These are phyloP conservation scores for Bretschneidera sinensis DNA, from an alignment of 345 rosid genomes.

Conservation along the genomic window DNA sequence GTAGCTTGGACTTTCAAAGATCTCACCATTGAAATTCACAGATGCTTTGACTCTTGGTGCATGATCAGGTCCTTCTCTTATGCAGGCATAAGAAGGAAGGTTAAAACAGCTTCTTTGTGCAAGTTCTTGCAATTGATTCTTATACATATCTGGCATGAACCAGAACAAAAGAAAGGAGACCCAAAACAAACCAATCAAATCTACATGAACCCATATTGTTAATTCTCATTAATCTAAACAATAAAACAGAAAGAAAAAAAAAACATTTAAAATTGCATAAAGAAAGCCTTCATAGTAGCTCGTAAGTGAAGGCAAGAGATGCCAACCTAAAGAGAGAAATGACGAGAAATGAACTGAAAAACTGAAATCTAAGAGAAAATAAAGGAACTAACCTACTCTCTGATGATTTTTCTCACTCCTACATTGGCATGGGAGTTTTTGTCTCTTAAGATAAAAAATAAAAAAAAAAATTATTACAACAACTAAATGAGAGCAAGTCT, in stretches of 20 bases:
- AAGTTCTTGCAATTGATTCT: slow-evolving; percentile 71
- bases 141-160: slow-evolving; percentile 45
- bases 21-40: slow-evolving; percentile 72
- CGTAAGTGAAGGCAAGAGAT: not conserved
- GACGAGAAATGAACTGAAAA: too few relatives aligned
- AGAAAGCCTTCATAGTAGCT: not conserved
- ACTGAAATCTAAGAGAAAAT: too few relatives aligned
- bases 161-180: not conserved
- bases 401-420: slow-evolving; percentile 20
- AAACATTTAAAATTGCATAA: not conserved
- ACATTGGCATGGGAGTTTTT: slow-evolving; percentile 23
- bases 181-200: slow-evolving; percentile 10
- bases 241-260: not conserved
- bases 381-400: slow-evolving; percentile 31
- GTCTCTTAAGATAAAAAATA: too few relatives aligned
- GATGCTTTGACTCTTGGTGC: slow-evolving; percentile 79
- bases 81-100: slow-evolving; percentile 65
- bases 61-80: slow-evolving; percentile 78
- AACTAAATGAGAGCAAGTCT: too few relatives aligned
- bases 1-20: slow-evolving; percentile 53
- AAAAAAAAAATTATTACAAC: too few relatives aligned
- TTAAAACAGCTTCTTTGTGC: slow-evolving; percentile 81
- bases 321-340: slow-evolving; percentile 7
- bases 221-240: not conserved
- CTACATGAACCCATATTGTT: not conserved